Percentiles rank a stretch among this genome's conserved stretches.
Evolutionary conservation across 306 rosid genomes (phyloP).

Genomic region (Gastrolobium bilobum): DNA sequence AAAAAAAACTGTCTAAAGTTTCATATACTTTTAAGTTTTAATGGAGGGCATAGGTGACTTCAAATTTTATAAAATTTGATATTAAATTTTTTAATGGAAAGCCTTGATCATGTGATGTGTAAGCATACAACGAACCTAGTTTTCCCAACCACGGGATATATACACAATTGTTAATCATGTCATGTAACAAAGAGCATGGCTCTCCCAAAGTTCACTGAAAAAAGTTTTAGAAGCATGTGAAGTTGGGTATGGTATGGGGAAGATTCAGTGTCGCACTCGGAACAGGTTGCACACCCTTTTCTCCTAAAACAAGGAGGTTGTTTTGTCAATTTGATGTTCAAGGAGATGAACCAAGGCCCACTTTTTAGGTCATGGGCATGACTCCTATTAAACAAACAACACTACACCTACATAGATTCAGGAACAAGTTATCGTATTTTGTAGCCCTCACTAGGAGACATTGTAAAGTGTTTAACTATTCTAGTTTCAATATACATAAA

Average conservation of each 20-base stretch:
- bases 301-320: slow-evolving; percentile 55
- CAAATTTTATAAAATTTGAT: too few species aligned
- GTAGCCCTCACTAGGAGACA: slow-evolving; percentile 9
- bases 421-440: slow-evolving; percentile 24
- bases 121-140: neutral
- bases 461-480: neutral
- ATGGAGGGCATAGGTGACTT: too few species aligned
- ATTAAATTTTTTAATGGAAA: too few species aligned
- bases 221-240: slow-evolving; percentile 18
- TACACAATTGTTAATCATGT: neutral
- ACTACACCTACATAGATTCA: slow-evolving; percentile 42
- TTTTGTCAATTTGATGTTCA: slow-evolving; percentile 53
- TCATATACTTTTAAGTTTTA: too few species aligned
- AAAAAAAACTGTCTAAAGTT: too few species aligned
- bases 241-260: slow-evolving; percentile 21
- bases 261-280: slow-evolving; percentile 47
- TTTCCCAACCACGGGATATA: neutral
- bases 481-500: neutral
- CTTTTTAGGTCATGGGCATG: slow-evolving; percentile 55
- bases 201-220: neutral
- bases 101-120: too few species aligned
- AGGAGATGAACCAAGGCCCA: slow-evolving; percentile 45
- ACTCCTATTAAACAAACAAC: slow-evolving; percentile 42
- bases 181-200: neutral
- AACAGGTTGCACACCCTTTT: slow-evolving; percentile 59